phyloP scores from a whole-genome alignment of 2,329 filamentous ascomycete genomes.

The Amylocarpus encephaloides region DNA sequence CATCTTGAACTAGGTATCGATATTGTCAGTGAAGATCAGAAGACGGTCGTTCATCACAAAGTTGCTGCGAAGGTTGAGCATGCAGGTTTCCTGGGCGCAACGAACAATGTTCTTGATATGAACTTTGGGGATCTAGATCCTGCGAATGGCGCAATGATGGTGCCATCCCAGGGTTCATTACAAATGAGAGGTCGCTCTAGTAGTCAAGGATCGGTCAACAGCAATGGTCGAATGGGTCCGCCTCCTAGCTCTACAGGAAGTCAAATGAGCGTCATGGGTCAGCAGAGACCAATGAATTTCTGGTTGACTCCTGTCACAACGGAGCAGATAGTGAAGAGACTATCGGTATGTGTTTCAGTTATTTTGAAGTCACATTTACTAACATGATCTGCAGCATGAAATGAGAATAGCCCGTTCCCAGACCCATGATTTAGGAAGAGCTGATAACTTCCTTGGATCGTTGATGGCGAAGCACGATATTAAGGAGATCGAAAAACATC shows the following conservation, averaged over 20 bases:
- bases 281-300: constrained; percentile 71
- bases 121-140: constrained; percentile 90
- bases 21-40: constrained; percentile 97
- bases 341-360: constrained; percentile 23
- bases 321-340: constrained; percentile 84
- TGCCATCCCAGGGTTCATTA: constrained; percentile 59
- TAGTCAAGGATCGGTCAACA: constrained; percentile 57
- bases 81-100: constrained; percentile 72
- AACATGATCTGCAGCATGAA: constrained; percentile 57
- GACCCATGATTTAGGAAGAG: constrained; percentile 75
- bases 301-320: constrained; percentile 87
- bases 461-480: constrained; percentile 67
- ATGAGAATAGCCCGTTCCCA: constrained; percentile 87
- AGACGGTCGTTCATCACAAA: constrained; percentile 97
- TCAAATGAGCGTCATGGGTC: constrained; percentile 52
- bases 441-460: constrained; percentile 72
- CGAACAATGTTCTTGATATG: constrained; percentile 75
- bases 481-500: constrained; percentile 50
- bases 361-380: constrained; percentile 6
- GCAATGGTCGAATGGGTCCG: constrained; percentile 50
- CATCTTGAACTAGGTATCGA: constrained; percentile 94
- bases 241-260: constrained; percentile 48
- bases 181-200: constrained; percentile 65
- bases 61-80: constrained; percentile 96
- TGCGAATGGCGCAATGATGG: constrained; percentile 65